Base-by-base conservation (phyloP, 148 eudicot species). In the Rhododendron ovatum region DNA sequence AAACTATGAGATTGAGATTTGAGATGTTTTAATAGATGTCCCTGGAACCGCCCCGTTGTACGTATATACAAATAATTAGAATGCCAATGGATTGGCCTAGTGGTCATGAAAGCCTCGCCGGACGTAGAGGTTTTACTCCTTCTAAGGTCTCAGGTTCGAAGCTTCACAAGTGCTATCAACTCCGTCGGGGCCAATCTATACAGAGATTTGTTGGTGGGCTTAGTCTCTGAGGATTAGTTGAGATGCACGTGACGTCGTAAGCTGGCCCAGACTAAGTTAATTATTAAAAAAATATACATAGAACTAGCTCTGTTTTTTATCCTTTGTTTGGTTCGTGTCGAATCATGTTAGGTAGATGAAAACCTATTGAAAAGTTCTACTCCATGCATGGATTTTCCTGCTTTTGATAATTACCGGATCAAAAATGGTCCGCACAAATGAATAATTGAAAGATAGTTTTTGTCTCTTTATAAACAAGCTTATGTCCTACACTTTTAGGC, bases 371-470 rank as follows among this genome's bases (percentile, higher is more conserved):
- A 39, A 39, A 78, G 14, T 8, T 39, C 24, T 22, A 41, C 53
- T 43, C 86, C 73, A 57, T 76, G 82, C 50, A 37, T 22, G 55
- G 45, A 67, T 67, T 67, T 67, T 67, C 82, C 37, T 84, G 81
- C 86, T 50, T 84, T 84, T 37, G 51, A 84, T 65, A 47, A 71
- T 53, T 35, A 84, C 55, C 53, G 3, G 43, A 76, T 33, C 24
- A 73, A 75, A 41, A 65, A 76, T 84, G 61, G 50, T 50, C 17
- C 20, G 13, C 39, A 39, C 71, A 55, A 55, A 53, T 18, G n/a
- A 35, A 76, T 37, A 67, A 48, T 78, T 43, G 53, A 78, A 78
- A 59, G 86, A 85, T 28, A 41, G 73, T 77, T 33, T 75, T 85
- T 78, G 86, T 85, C 61, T n/a, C 59, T 20, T 57, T 61, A 43